Conservation (phyloP, 495 filamentous ascomycete genomes). For the Pseudevernia furfuracea region DNA sequence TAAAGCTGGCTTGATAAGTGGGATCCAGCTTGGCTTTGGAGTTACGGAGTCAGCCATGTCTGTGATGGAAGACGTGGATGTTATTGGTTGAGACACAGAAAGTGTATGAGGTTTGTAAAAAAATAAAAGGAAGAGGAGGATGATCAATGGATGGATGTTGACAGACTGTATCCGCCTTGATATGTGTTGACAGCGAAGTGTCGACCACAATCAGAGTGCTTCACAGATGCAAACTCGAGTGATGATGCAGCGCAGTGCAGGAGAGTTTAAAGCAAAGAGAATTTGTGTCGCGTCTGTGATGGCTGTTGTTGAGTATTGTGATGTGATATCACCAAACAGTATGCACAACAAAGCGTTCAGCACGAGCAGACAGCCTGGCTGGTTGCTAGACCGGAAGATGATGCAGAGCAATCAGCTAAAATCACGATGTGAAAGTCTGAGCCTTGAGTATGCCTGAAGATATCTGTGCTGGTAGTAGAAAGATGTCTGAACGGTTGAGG, state of each 20-base stretch:
- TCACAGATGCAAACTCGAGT: neutral
- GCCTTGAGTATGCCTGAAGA: neutral
- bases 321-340: neutral
- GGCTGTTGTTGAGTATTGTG: neutral
- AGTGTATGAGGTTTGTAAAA: neutral
- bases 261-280: neutral
- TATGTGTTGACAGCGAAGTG: neutral
- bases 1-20: neutral
- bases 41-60: neutral
- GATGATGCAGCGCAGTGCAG: neutral
- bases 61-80: neutral
- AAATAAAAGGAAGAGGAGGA: neutral
- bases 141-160: neutral
- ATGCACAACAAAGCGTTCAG: neutral
- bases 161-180: neutral
- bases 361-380: neutral
- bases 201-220: neutral
- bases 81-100: neutral
- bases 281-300: neutral
- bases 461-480: neutral
- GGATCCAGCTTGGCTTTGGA: neutral
- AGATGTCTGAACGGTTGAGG: neutral
- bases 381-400: neutral
- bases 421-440: neutral
- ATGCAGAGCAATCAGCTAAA: neutral